These are phyloP conservation scores for Suillus subaureus DNA, from an alignment of 768 basidiomycete genomes.

Conservation along the genomic window DNA sequence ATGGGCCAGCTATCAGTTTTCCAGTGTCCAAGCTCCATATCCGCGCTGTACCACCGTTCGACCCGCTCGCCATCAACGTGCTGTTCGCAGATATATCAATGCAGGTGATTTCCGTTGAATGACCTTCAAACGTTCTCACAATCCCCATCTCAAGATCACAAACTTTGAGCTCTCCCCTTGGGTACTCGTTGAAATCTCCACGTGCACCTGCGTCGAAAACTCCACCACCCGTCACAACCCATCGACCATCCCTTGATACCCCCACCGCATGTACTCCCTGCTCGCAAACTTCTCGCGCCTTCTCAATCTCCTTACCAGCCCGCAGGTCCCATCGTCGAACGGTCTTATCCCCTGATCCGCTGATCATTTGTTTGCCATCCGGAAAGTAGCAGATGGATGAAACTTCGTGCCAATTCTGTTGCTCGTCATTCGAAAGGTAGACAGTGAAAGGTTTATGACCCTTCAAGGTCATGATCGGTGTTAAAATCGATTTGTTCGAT, in stretches of 20 bases:
- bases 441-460: too few species aligned
- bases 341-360: conserved; percentile 15
- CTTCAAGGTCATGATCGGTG: too few species aligned
- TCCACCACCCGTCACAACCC: too few species aligned
- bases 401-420: too few species aligned
- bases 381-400: conserved; percentile 12
- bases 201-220: too few species aligned
- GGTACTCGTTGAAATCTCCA: background rate
- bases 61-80: conserved; percentile 7
- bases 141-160: background rate
- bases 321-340: background rate
- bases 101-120: accelerated
- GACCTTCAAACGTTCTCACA: background rate
- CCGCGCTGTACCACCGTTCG: conserved; percentile 1
- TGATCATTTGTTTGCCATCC: conserved; percentile 3
- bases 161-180: background rate
- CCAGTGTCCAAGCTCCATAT: conserved; percentile 1
- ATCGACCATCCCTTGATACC: background rate
- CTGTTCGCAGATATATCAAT: conserved; percentile 10
- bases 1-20: background rate
- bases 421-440: too few species aligned
- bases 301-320: background rate
- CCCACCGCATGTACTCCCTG: accelerated
- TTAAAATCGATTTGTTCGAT: too few species aligned
- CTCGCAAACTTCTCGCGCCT: background rate